Base-by-base conservation (phyloP, 1,139 yeast genomes). In the Sugiyamaella castrensis region DNA sequence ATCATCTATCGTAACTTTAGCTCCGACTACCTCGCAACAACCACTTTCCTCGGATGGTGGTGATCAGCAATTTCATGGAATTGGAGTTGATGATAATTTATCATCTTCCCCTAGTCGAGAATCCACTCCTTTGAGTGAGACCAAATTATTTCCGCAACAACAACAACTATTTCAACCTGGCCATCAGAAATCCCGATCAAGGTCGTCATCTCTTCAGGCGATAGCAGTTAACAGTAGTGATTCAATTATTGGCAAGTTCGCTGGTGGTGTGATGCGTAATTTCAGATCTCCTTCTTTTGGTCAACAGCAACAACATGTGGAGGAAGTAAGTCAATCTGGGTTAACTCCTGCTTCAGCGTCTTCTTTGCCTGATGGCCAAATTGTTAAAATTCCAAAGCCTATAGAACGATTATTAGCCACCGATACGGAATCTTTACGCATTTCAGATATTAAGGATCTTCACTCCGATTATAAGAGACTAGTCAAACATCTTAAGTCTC, bases 401-500 rank as follows among this genome's bases (percentile, higher is more conserved):
- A 43, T 59, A 29, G 62, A 56, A 10, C 51, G 59, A n/a, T 53
- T 68, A 24, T 39, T 63, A 27, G 40, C 51, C 11, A 47, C 56
- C 4, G 64, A 63, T 31, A 58, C 64, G 8, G 66, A 63, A 15
- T 52, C 57, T 24, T 57, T 71, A 19, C 66, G 63, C 12, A 37
- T 69, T 15, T 57, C 60, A 2, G 75, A 72, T 19, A 58, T 71
- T 27, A 60, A 57, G 34, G 63, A 57, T 29, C 59, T 71, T 32
- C 65, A 69, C 40, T 54, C 57, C 2, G 75, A 71, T 43, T 71
- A 71, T 53, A 66, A 63, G 46, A 59, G 71, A 13, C 55, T 71
- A 37, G 71, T 58, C 36, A 53, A 53, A 40, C 58, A 58, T 47
- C 48, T 66, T 32, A 54, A 57, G 47, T 47, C 57, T n/a, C 55